Evolutionary conservation across 1,139 yeast genomes (phyloP).

Genomic region (Zygoascus meyerae): DNA sequence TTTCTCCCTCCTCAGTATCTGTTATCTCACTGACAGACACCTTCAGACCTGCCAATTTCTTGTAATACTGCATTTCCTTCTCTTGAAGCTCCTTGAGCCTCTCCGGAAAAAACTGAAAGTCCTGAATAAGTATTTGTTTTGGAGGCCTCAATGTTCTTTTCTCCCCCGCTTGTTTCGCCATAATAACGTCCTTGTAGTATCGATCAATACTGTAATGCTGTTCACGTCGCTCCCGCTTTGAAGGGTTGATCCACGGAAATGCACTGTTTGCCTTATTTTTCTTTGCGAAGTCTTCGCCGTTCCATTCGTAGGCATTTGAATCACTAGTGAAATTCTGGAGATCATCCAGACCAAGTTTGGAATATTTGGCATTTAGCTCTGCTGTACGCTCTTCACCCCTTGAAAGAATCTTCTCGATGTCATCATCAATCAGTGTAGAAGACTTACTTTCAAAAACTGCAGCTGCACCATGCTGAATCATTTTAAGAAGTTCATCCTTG

Average conservation of each 20-base stretch:
- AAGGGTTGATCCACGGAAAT: conserved; percentile 72
- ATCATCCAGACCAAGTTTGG: conserved; percentile 84
- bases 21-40: conserved; percentile 46
- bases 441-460: conserved; percentile 55
- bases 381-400: conserved; percentile 81
- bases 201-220: conserved; percentile 85
- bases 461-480: conserved; percentile 97
- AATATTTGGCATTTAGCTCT: conserved; percentile 69
- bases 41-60: conserved; percentile 62
- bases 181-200: conserved; percentile 72
- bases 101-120: conserved; percentile 81
- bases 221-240: conserved; percentile 84
- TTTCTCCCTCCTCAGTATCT: conserved; percentile 44
- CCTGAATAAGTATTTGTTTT: conserved; percentile 53
- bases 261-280: conserved; percentile 41
- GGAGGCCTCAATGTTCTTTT: conserved; percentile 51
- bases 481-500: conserved; percentile 82
- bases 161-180: conserved; percentile 36
- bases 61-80: conserved; percentile 71
- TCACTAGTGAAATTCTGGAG: conserved; percentile 85
- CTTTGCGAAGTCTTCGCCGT: conserved; percentile 88
- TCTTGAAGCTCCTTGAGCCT: conserved; percentile 61
- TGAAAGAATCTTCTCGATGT: conserved; percentile 71
- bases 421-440: conserved; percentile 43
- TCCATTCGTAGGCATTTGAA: conserved; percentile 90